These are phyloP conservation scores for Echeveria elegans DNA, from an alignment of 164 flowering plant species.

Conservation along the genomic window DNA sequence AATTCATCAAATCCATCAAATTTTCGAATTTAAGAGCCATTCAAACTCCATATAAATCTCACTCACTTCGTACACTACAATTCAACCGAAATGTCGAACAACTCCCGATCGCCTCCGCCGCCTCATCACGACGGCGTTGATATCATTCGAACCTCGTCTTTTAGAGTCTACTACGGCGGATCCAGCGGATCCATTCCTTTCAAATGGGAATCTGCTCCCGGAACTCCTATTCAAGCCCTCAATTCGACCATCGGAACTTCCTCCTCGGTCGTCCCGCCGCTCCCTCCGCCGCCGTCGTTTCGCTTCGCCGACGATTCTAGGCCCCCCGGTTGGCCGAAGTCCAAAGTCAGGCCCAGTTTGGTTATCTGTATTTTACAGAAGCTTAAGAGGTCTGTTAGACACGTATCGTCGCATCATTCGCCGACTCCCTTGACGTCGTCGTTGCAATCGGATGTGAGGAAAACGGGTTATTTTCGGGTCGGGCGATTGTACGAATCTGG, in stretches of 20 bases:
- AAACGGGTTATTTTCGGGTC: neutral
- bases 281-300: neutral
- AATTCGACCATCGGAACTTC: slow-evolving; percentile 14
- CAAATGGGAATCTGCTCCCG: slow-evolving; percentile 4
- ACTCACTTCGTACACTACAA: too few species aligned
- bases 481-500: slow-evolving; percentile 1
- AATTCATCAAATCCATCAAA: too few species aligned
- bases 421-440: neutral
- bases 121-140: neutral
- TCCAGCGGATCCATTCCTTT: neutral
- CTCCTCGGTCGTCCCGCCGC: neutral
- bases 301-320: neutral
- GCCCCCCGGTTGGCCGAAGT: neutral
- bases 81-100: neutral
- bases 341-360: neutral
- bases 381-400: neutral
- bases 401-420: neutral
- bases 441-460: neutral
- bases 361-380: neutral
- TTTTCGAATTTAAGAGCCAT: too few species aligned
- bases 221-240: slow-evolving; percentile 10
- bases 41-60: too few species aligned
- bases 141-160: neutral
- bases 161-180: slow-evolving; percentile 4
- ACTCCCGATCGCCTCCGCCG: neutral